Conservation (phyloP, 2,329 filamentous ascomycete genomes). For the Sporothrix phasma region DNA sequence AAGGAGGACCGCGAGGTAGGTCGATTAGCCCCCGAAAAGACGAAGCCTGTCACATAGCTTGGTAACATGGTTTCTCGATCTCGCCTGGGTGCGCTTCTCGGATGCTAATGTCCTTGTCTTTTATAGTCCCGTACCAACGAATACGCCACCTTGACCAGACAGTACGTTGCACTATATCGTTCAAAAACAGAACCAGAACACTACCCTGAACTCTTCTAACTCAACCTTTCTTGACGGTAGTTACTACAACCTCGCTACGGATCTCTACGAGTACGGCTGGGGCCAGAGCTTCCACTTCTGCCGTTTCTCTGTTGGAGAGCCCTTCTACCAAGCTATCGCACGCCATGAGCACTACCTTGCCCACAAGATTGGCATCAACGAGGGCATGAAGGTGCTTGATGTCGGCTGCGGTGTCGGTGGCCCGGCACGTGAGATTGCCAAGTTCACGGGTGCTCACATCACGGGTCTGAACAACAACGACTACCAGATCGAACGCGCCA, state of each 20-base stretch:
- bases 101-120: background rate
- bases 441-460: slow-evolving; percentile 84
- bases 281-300: slow-evolving; percentile 96
- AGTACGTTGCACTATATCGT: slow-evolving; percentile 40
- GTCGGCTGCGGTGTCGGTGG: slow-evolving; percentile 96
- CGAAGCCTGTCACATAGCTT: too few species aligned
- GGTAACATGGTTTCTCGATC: background rate
- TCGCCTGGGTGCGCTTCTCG: background rate
- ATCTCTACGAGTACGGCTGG: slow-evolving; percentile 96
- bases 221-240: background rate
- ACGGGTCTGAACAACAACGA: slow-evolving; percentile 97
- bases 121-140: slow-evolving; percentile 64
- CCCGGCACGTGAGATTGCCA: slow-evolving; percentile 88
- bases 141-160: slow-evolving; percentile 86
- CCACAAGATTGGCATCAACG: slow-evolving; percentile 73
- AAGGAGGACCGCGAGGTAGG: slow-evolving; percentile 67
- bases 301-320: slow-evolving; percentile 77
- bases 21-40: slow-evolving; percentile 9
- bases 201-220: background rate
- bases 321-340: slow-evolving; percentile 83
- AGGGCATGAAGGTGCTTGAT: slow-evolving; percentile 83
- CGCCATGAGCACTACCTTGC: slow-evolving; percentile 98
- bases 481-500: slow-evolving; percentile 96
- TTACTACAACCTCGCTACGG: slow-evolving; percentile 91
- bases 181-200: background rate